Evolutionary conservation across 768 basidiomycete species (phyloP), one percentile per base, ranked within the genome.

Genomic region (Collybia mongolica): DNA sequence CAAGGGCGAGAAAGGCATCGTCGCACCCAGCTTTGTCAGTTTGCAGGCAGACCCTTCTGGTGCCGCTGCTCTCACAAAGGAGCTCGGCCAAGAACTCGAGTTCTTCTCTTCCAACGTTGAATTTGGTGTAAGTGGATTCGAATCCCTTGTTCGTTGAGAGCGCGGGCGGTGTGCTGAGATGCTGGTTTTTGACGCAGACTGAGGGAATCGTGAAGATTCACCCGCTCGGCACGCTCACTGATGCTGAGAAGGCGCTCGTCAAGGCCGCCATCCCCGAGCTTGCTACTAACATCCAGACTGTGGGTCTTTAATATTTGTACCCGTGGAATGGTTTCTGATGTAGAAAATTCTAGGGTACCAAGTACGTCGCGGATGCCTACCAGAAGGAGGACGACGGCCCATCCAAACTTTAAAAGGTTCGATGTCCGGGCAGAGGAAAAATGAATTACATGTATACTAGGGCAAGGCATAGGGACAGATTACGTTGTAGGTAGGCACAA

Each of bases 71-170:
- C 72, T 98, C 60, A 79, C 78, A 67, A 81, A 81, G 70, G 90
- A 92, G 66, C 79, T 98, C 51, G 90, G 86, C 12, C 64, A 73
- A 53, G 79, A 86, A 11, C 65, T 96, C 35, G 86, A 87, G 41
- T 98, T 84, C 79, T 98, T 99, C 79, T 91, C 93, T 18, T 82
- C 86, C 29, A 86, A 81, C 43, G 81, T 99, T 51, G 86, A 93
- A 71, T 86, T 99, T 50, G 93, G 95, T 52, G 92, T 93, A 67
- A 17, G 77, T 70, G 24, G 20, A 47, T 6, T 8, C 39, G 36
- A n/a, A n/a, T 26, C 24, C 26, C 24, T 29, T 35, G 35, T 14
- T 45, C 50, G 46, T 38, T 19, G 43, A 20, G 46, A 26, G 7
- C 42, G 37, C 8, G 14, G 2, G 20, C 29, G 7, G 20, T 36